Conservation (phyloP, 805 yeast genomes). For the Saccharomycopsis schoenii region DNA sequence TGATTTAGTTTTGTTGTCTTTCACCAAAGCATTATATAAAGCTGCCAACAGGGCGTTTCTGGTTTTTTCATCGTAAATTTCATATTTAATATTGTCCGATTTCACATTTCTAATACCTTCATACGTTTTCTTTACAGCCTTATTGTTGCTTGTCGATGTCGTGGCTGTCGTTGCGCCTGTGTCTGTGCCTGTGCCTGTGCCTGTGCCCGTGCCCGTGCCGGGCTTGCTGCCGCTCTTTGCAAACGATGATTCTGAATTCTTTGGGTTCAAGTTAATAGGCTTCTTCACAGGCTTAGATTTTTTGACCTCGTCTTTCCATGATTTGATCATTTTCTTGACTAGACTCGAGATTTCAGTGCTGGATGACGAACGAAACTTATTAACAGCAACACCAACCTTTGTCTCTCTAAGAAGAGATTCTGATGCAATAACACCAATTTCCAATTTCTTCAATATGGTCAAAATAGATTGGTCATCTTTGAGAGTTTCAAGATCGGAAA, state of each 20-base stretch:
- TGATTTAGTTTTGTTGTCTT: conserved; percentile 51
- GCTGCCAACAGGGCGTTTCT: conserved; percentile 81
- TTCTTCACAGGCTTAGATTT: conserved; percentile 31
- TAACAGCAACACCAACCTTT: conserved; percentile 94
- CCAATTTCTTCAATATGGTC: conserved; percentile 55
- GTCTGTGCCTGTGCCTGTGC: conserved; percentile 8
- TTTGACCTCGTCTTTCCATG: conserved; percentile 85
- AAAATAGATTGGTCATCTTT: conserved; percentile 52
- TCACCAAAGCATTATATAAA: conserved; percentile 79
- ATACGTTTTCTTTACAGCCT: conserved; percentile 1
- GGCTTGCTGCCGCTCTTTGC: conserved; percentile 1
- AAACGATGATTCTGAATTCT: conserved; percentile 17
- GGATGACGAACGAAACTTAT: conserved; percentile 63
- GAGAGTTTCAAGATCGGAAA: conserved; percentile 66
- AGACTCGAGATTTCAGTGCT: conserved; percentile 58
- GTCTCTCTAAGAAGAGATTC: conserved; percentile 85
- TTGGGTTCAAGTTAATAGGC: conserved; percentile 24
- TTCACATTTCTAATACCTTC: conserved; percentile 62
- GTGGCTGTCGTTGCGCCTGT: not conserved
- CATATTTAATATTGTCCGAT: conserved; percentile 69
- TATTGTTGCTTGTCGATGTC: not conserved
- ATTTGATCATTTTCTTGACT: conserved; percentile 73
- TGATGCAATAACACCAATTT: conserved; percentile 69
- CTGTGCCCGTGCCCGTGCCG: conserved; percentile 7
- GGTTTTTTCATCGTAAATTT: conserved; percentile 61